Evolutionary conservation across 2,329 filamentous ascomycete genomes (phyloP).

Genomic region (Neofusicoccum umdonicola): DNA sequence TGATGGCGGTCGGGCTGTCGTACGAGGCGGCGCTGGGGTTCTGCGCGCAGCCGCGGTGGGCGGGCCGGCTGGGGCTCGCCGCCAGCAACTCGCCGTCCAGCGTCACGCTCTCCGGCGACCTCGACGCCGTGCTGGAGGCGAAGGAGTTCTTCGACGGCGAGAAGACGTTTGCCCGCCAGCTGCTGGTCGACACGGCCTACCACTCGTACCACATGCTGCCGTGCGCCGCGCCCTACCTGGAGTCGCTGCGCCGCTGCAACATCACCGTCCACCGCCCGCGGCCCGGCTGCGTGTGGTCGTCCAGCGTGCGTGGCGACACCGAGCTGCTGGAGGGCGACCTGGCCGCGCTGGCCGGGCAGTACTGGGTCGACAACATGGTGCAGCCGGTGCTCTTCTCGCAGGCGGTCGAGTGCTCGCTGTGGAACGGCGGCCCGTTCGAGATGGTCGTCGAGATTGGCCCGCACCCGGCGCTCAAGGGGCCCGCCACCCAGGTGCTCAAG

Average conservation of each 20-base stretch:
- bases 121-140: constrained; percentile 17
- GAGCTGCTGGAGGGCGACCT: neutral
- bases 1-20: constrained; percentile 30
- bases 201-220: constrained; percentile 23
- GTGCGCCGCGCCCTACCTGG: neutral
- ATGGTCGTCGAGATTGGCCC: constrained; percentile 47
- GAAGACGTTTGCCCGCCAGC: constrained; percentile 19
- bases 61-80: constrained; percentile 25
- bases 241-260: neutral
- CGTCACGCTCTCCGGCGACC: constrained; percentile 24
- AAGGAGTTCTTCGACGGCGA: constrained; percentile 16
- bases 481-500: constrained; percentile 37
- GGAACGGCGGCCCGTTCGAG: constrained; percentile 29
- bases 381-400: constrained; percentile 45
- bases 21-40: neutral
- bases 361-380: constrained; percentile 50
- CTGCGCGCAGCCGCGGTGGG: constrained; percentile 13
- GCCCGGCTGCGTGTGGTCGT: neutral
- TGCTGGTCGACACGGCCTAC: constrained; percentile 23
- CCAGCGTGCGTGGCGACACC: neutral
- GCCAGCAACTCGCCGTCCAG: constrained; percentile 26
- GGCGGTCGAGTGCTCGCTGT: constrained; percentile 20
- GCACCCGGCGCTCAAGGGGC: constrained; percentile 46
- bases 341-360: constrained; percentile 27
- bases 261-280: neutral